phyloP scores from a whole-genome alignment of 1,139 yeast species.

The Hansenula sp. region DNA sequence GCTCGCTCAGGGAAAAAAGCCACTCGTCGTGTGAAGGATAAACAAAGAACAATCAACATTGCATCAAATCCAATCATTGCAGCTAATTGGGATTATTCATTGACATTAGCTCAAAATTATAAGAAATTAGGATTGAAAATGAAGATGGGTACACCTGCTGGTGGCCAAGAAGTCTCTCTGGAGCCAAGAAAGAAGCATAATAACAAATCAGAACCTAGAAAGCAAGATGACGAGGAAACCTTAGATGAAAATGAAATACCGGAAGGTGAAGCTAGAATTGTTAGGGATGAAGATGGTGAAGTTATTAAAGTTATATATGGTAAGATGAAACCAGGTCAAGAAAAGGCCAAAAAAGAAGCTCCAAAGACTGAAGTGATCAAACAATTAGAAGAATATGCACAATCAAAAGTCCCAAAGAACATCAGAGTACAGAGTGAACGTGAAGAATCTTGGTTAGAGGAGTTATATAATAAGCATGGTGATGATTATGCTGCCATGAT shows the following conservation, averaged over 20 bases:
- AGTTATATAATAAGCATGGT: conserved; percentile 72
- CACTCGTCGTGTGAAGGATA: conserved; percentile 67
- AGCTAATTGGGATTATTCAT: conserved; percentile 81
- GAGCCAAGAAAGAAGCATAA: conserved; percentile 32
- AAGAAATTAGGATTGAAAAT: conserved; percentile 71
- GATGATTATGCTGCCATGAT: conserved; percentile 87
- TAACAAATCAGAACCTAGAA: conserved; percentile 31
- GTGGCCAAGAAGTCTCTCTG: conserved; percentile 59
- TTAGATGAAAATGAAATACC: conserved; percentile 44
- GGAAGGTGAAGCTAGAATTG: conserved; percentile 79
- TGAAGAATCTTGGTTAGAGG: conserved; percentile 70
- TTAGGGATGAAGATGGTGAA: conserved; percentile 70
- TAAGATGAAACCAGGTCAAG: conserved; percentile 34
- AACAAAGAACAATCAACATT: conserved; percentile 59
- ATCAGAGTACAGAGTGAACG: conserved; percentile 65
- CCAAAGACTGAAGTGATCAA: conserved; percentile 52
- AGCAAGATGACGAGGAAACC: conserved; percentile 16
- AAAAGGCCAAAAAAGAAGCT: conserved; percentile 24
- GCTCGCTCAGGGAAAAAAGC: conserved; percentile 63
- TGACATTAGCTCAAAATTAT: conserved; percentile 82
- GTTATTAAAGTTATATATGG: conserved; percentile 72
- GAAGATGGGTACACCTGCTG: conserved; percentile 61
- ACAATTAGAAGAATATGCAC: conserved; percentile 68
- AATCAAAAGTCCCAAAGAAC: conserved; percentile 43
- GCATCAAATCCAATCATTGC: conserved; percentile 79